Base-by-base conservation (phyloP, 805 yeast species). In the Debaryomyces prosopidis region DNA sequence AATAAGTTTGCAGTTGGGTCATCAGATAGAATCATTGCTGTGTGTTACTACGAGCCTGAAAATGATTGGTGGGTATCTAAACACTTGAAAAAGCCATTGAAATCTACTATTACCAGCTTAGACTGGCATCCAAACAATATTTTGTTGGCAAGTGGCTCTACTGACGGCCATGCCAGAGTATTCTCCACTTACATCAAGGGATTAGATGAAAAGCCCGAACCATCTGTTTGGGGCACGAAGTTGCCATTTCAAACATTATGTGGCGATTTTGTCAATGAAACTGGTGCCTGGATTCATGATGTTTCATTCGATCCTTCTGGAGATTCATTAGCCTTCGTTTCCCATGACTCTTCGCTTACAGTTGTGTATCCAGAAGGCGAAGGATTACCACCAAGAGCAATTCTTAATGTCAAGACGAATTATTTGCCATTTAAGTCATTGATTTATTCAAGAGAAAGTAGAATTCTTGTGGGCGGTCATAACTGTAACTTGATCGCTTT, bases 21-120 rank as follows among this genome's bases (percentile, higher is more conserved):
- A 2, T 89, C 96, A 39, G 97, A 96, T 37, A 76, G 98, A 48
- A 86, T 87, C 51, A 85, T 94, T 66, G 97, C 98, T 8, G 87
- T 94, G 40, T 94, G 99, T 73, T 94, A 91, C 71, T 94, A 87
- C 64, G 99, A 94, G 69, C 87, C 77, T 50, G 97, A 90, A 58
- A 94, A 92, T 65, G 96, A 94, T 65, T 94, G 99, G 99, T 94
- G 99, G 99, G 91, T 94, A 42, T 89, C 98, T 11, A 92, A 92
- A 68, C 99, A 92, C 71, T 86, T 94, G 68, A 91, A 91, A 74
- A 89, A 88, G 68, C 96, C 97, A n/a, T 75, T 94, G 57, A 84
- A 85, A 64, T 86, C 96, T 9, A 89, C 97, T 27, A 79, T 91
- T 54, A 76, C 91, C 53, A 76, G 87, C 38, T 75, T 92, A 45